These are phyloP conservation scores for Neoboletus subvelutipes DNA, from an alignment of 768 basidiomycete species.

Conservation along the genomic window DNA sequence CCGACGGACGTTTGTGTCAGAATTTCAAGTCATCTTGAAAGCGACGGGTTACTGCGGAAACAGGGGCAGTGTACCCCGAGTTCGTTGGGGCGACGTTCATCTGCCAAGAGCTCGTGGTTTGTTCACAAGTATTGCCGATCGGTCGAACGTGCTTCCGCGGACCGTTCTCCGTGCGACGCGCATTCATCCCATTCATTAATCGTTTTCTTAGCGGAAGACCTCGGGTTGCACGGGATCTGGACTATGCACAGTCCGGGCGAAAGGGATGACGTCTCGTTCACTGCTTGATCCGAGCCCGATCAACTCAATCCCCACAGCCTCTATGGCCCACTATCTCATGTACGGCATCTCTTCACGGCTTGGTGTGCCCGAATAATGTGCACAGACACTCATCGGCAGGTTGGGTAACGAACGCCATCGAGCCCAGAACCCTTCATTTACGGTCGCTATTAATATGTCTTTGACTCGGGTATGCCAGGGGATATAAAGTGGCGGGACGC, in stretches of 20 bases:
- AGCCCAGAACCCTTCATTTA: conserved; percentile 1
- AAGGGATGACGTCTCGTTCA: neutral
- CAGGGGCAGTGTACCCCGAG: neutral
- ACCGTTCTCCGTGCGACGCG: neutral
- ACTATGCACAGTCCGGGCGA: neutral
- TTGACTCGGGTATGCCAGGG: neutral
- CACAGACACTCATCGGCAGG: neutral
- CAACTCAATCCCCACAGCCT: neutral
- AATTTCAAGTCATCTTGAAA: neutral
- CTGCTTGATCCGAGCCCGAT: conserved; percentile 10
- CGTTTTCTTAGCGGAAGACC: neutral
- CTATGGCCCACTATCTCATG: neutral
- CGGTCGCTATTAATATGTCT: neutral
- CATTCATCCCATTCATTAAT: neutral
- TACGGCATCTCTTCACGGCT: neutral
- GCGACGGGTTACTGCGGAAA: no score
- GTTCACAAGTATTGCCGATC: neutral
- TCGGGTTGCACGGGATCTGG: neutral
- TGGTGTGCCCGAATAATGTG: conserved; percentile 4
- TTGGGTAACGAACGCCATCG: neutral
- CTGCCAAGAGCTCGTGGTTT: neutral
- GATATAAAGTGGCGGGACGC: conserved; percentile 17
- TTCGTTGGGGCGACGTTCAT: neutral
- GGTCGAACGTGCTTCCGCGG: neutral
- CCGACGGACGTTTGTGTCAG: neutral